Evolutionary conservation across 2,329 filamentous ascomycete species (phyloP), one percentile per base, ranked within the genome.

Genomic region (Botryotinia globosa): DNA sequence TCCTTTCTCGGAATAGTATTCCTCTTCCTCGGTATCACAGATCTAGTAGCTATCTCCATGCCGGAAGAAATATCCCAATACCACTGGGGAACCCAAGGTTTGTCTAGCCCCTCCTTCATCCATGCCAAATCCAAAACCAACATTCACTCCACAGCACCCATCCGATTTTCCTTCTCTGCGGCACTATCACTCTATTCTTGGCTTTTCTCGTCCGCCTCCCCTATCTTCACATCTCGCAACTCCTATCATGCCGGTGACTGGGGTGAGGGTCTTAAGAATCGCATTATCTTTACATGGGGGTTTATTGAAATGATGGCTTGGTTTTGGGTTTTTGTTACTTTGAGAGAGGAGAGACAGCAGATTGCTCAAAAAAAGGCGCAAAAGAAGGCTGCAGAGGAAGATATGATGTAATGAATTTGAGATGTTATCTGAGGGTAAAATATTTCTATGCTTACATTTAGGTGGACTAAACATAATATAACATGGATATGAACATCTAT

Each of bases 271-370:
- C 82, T 97, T 78, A 94, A 94, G 84, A 97, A 97, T 80, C 88
- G 93, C 68, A 84, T 97, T 58, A 89, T 97, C 58, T 97, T 98
- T 80, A 90, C 92, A 0, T 96, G 94, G 82, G 90, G 89, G 14
- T 96, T 97, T 78, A 80, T 97, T 79, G 94, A 98, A 84, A 88
- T 93, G 81, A 85, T 93, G 76, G 87, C 88, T 74, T 97, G 94
- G 93, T 94, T 97, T 82, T 97, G 94, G 94, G 89, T 89, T 37
- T 93, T 90, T 86, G 85, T 91, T 44, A 91, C 89, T 7, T 81
- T 94, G 77, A 85, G 89, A 69, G 91, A 94, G 78, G 91, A 94
- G 84, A 80, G 83, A 71, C 80, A 79, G 66, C 80, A 81, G 66
- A 77, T 82, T 48, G 77, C 80, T 18, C 74, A 81, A 44, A 80